Evolutionary conservation across 1,139 yeast genomes (phyloP).

Genomic region (Fermentozyma sake): DNA sequence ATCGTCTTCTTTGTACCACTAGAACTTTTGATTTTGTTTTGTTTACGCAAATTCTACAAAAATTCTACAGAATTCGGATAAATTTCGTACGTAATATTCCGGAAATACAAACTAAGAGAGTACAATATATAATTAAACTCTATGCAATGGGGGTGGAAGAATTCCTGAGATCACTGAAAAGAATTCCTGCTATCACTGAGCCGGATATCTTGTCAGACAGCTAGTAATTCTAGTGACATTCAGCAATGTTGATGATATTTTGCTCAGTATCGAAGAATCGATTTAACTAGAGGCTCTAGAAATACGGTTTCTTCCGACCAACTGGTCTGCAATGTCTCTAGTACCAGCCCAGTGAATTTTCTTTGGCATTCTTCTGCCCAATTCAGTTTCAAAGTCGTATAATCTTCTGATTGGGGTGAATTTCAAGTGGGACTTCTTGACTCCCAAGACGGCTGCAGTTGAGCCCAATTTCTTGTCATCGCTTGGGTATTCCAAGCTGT

Average conservation of each 20-base stretch:
- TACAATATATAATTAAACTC: too few relatives aligned
- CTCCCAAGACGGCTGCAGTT: conserved; percentile 86
- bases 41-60: too few relatives aligned
- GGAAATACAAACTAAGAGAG: too few relatives aligned
- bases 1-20: too few relatives aligned
- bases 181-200: too few relatives aligned
- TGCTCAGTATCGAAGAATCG: background rate
- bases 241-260: too few relatives aligned
- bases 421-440: conserved; percentile 70
- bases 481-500: conserved; percentile 28
- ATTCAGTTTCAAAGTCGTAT: conserved; percentile 82
- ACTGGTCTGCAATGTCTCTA: conserved; percentile 75
- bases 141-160: too few relatives aligned
- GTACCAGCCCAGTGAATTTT: conserved; percentile 75
- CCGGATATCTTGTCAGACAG: too few relatives aligned
- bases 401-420: conserved; percentile 71
- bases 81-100: too few relatives aligned
- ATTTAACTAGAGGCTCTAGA: background rate
- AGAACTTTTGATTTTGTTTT: background rate
- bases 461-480: conserved; percentile 34
- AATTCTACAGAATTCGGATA: too few relatives aligned
- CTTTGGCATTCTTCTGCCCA: conserved; percentile 81
- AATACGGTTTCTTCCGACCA: conserved; percentile 64
- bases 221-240: too few relatives aligned
- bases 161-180: too few relatives aligned